Evolutionary conservation across 148 eudicot genomes (phyloP).

Genomic region (Amaranthus palmeri): DNA sequence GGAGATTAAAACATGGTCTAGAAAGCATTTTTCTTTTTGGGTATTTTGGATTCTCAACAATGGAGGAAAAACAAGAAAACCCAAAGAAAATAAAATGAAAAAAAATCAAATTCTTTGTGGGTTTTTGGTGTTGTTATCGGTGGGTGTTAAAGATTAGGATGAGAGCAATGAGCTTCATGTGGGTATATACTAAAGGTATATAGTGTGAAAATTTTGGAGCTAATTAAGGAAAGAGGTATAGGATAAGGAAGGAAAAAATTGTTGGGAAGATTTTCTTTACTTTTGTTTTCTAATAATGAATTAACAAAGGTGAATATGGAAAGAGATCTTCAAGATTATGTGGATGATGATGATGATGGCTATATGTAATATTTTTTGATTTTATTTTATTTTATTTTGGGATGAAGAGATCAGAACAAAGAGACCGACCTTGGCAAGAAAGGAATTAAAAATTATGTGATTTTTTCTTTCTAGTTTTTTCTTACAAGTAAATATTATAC

Average conservation of each 20-base stretch:
- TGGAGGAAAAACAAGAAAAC: neutral
- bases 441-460: slow-evolving; percentile 15
- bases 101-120: slow-evolving; percentile 7
- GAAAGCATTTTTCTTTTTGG: slow-evolving; percentile 18
- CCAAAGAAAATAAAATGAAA: neutral
- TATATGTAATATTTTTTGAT: neutral
- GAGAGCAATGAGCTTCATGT: slow-evolving; percentile 29
- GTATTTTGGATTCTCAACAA: neutral
- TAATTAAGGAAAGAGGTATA: slow-evolving; percentile 14
- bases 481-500: neutral
- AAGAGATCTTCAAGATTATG: slow-evolving; percentile 2
- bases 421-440: slow-evolving; percentile 18
- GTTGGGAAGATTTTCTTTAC: neutral
- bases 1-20: slow-evolving; percentile 25
- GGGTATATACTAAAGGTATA: neutral
- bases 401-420: slow-evolving; percentile 18
- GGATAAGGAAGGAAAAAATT: slow-evolving; percentile 23
- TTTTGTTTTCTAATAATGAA: neutral
- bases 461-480: neutral
- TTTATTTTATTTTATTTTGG: slow-evolving; percentile 1
- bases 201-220: neutral
- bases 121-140: neutral
- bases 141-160: slow-evolving; percentile 24
- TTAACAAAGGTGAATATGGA: neutral
- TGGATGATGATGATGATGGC: slow-evolving; percentile 10